Evolutionary conservation across 2,329 filamentous ascomycete genomes (phyloP).

Genomic region (Pseudocercospora macadamiae): DNA sequence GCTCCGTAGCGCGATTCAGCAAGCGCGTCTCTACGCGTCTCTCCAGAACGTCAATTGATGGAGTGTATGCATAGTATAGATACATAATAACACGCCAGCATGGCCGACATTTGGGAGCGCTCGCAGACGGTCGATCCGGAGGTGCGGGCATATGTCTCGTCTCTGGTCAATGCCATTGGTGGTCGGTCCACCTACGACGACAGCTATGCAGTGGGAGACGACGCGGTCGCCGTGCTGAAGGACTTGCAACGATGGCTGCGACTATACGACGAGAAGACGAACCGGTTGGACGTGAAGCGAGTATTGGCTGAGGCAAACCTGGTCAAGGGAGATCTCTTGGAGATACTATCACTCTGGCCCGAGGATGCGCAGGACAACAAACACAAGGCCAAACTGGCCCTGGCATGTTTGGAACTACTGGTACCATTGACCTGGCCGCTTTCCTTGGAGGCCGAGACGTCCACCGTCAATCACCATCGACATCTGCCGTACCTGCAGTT

Average conservation of each 20-base stretch:
- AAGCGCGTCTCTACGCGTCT: not conserved
- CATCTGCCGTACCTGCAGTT: slow-evolving; percentile 89
- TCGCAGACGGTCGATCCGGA: slow-evolving; percentile 72
- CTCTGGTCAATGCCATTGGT: slow-evolving; percentile 82
- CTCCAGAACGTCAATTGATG: not conserved
- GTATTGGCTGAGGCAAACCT: slow-evolving; percentile 90
- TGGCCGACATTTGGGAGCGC: slow-evolving; percentile 6
- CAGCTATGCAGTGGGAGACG: slow-evolving; percentile 85
- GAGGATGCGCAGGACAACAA: slow-evolving; percentile 72
- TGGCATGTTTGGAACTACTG: slow-evolving; percentile 87
- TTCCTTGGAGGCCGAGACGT: slow-evolving; percentile 74
- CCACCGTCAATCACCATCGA: slow-evolving; percentile 90
- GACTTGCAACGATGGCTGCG: slow-evolving; percentile 96
- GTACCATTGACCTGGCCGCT: slow-evolving; percentile 94
- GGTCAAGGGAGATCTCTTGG: slow-evolving; percentile 85
- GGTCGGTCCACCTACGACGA: slow-evolving; percentile 38
- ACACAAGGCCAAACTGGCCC: slow-evolving; percentile 74
- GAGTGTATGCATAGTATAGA: not conserved
- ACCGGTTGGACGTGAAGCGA: slow-evolving; percentile 91
- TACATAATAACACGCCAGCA: not conserved
- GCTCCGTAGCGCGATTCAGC: not conserved
- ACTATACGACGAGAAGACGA: slow-evolving; percentile 74
- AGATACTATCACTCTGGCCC: slow-evolving; percentile 83
- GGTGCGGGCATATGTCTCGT: slow-evolving; percentile 90
- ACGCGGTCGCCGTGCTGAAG: slow-evolving; percentile 86